Conservation (phyloP, 805 yeast genomes). For the Starmera quercuum region DNA sequence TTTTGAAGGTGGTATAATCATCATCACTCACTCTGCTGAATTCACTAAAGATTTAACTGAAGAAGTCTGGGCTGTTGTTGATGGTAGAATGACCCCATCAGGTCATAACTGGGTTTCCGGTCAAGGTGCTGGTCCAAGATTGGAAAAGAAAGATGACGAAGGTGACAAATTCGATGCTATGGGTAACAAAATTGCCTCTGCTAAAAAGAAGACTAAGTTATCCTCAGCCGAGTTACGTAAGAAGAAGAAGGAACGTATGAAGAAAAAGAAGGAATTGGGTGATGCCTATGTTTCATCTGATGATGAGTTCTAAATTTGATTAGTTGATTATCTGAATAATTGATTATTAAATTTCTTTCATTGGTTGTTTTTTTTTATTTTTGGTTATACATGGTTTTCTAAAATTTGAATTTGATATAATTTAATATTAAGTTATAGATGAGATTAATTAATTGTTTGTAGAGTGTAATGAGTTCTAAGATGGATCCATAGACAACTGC, state of each 20-base stretch:
- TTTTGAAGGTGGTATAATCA: conserved; percentile 99
- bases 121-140: conserved; percentile 99
- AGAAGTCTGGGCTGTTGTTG: conserved; percentile 99
- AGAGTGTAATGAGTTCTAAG: too few relatives aligned
- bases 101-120: conserved; percentile 99
- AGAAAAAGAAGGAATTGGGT: conserved; percentile 99
- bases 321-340: too few relatives aligned
- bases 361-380: too few relatives aligned
- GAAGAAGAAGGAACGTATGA: conserved; percentile 99
- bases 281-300: conserved; percentile 98
- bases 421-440: too few relatives aligned
- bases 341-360: too few relatives aligned
- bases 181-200: conserved; percentile 99
- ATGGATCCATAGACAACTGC: too few relatives aligned
- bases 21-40: conserved; percentile 99
- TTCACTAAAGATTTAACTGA: conserved; percentile 99
- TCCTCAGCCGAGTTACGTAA: conserved; percentile 99
- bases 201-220: conserved; percentile 94
- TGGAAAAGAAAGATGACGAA: conserved; percentile 92
- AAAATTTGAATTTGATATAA: too few relatives aligned
- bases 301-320: conserved; percentile 58
- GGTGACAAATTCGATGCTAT: conserved; percentile 99
- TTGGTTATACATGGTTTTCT: too few relatives aligned
- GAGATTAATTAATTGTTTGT: too few relatives aligned
- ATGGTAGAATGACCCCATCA: conserved; percentile 99